Evolutionary conservation across 2,329 filamentous ascomycete genomes (phyloP), one percentile per base, ranked within the genome.

Genomic region (Hypoxylon sp.): DNA sequence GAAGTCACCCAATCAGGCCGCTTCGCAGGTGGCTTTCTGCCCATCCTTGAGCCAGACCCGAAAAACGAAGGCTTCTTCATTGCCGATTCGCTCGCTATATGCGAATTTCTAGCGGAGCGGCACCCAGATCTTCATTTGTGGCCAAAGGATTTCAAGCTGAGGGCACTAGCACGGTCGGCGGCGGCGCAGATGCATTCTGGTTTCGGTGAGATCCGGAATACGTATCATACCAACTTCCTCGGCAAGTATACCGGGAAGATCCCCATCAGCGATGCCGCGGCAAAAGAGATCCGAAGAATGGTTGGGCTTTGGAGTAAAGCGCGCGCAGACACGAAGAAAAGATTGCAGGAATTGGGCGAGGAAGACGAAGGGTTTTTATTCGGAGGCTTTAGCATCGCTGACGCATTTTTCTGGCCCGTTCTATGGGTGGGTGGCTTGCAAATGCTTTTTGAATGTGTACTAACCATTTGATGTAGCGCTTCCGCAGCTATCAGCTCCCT

Each of bases 21-120:
- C 72, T 5, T 84, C 79, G 33, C 35, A 6, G 67, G 70, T 70
- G 59, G 64, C 70, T 24, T 83, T 81, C 73, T 85, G 79, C 33
- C 83, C 78, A 51, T 74, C 72, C 3, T 82, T 77, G 63, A 83
- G 8, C 82, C 83, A 1, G 80, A 80, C 63, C 73, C 84, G 10
- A 74, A 80, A 26, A 78, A 81, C 57, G 67, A 51, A 14, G 72
- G 74, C 10, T 75, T 81, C 33, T 65, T 80, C 5, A 73, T 85
- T 54, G 82, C 80, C 75, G 84, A 86, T 67, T 86, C 84, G 0
- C 78, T 86, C 13, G 80, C 84, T 61, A 85, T 86, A 52, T 77
- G 76, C 76, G 83, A 86, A 62, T 83, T 82, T 70, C 73, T 86
- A 3, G 82, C 83, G 17, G 84, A 86, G 64, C 69, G 72, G 19